These are phyloP conservation scores for Eragrostis nindensis DNA, from an alignment of 176 grass and related monocot genomes.

Conservation along the genomic window DNA sequence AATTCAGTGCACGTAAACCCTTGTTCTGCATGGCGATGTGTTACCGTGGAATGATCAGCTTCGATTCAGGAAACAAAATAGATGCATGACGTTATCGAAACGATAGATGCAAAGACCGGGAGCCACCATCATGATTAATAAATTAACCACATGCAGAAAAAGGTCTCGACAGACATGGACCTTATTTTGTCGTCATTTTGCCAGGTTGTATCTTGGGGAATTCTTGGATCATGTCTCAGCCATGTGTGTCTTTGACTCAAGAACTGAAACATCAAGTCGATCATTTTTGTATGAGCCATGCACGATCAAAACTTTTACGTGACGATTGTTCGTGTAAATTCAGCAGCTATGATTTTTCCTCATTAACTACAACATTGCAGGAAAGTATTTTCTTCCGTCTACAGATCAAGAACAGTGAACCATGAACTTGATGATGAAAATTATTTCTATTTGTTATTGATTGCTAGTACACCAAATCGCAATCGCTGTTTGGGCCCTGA, in stretches of 20 bases:
- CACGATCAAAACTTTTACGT: neutral
- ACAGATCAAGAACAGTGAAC: too few species aligned
- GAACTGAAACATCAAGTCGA: neutral
- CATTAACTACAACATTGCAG: neutral
- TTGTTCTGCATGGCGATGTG: neutral
- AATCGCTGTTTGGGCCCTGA: too few species aligned
- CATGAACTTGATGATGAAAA: too few species aligned
- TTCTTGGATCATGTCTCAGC: neutral
- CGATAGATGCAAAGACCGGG: constrained; percentile 1
- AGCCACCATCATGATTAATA: neutral
- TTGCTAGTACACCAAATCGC: too few species aligned
- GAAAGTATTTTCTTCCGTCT: too few species aligned
- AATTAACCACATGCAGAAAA: neutral
- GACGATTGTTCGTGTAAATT: neutral
- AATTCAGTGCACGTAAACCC: neutral
- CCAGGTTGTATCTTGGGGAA: neutral
- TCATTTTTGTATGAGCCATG: neutral
- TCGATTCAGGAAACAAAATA: too few species aligned
- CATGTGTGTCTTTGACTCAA: neutral
- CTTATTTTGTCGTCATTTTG: neutral
- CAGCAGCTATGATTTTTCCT: too few species aligned
- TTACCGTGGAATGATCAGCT: neutral
- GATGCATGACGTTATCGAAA: neutral
- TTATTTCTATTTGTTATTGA: too few species aligned
- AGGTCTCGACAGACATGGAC: neutral